Base-by-base conservation (phyloP, 352 stramenopile species). In the Globisporangium canariense region DNA sequence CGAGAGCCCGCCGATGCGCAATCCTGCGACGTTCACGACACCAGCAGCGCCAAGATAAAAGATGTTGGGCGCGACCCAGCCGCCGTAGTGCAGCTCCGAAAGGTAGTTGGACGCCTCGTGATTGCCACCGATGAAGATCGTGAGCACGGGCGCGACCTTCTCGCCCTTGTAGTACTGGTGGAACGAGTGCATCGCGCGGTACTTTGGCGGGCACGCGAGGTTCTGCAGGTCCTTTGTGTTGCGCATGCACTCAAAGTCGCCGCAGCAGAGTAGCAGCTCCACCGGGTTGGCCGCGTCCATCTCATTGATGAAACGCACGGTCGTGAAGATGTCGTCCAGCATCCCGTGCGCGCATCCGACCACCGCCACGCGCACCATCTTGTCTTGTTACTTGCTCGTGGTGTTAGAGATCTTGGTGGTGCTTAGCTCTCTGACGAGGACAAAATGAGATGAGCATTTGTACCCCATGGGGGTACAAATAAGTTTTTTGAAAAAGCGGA, bases 291-390 rank as follows among this genome's bases (percentile, higher is more conserved):
- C 62, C 16, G 77, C 68, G 40, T 94, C 84, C 71, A 93, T 81
- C 66, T 90, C 69, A 70, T 99, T 94, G 65, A 98, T 88, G 58
- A 90, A 85, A 58, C 86, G 67, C 49, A 99, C 78, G 5, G 92
- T 96, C 36, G 91, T 88, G 76, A 99, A 99, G 71, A 99, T 99
- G 43, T 90, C 86, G 70, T 99, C 96, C 36, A 99, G 86, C 75
- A 99, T 89, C 38, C 98, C 98, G 77, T 99, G 98, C 64, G 92
- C 96, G 74, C 98, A 99, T 47, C 98, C 98, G 67, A 99, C 97
- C 41, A 99, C 86, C 36, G 96, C 96, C 10, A 98, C 82, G 46
- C 83, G 83, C 60, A 95, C 50, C 50, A 57, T 57, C 3, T 10
- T 38, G 34, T 10, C 34, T 28, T 28, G 25, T 28, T 28, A 4